Base-by-base conservation (phyloP, 2,329 filamentous ascomycete genomes). In the Rugonectria rugulosa region DNA sequence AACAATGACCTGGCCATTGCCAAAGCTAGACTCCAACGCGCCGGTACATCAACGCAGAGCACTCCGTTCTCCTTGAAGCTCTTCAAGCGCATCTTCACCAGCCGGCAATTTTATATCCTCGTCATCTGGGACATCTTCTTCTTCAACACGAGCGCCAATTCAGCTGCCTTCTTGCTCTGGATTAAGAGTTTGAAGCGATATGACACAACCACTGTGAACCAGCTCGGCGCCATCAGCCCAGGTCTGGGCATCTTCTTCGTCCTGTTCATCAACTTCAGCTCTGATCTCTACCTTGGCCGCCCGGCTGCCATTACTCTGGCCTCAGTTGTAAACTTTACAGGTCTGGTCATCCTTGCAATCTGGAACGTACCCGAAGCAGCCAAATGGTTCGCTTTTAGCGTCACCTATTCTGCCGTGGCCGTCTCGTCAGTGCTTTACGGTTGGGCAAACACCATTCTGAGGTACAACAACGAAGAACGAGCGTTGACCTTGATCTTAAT, bases 231-330 rank as follows among this genome's bases (percentile, higher is more conserved):
- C 3, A 63, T 63, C 24, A 59, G 58, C 11, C 60, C 60, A 1
- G 59, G 56, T 5, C 42, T 63, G 8, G 60, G 60, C 6, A 63
- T 63, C 19, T 63, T 63, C 36, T 63, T 61, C 24, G 59, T 61
- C 5, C 37, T 63, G 0, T 63, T 63, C 23, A 61, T 63, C 34
- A 57, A 60, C 47, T 57, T 62, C 27, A 53, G 54, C 24, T 72
- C 67, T n/a, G 66, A 63, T 37, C 58, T 63, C 2, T 61, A 48
- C 50, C 56, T 63, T 24, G 60, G 60, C 3, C 52, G 56, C 5
- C 56, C 60, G 2, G 53, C 47, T 0, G 60, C 60, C 2, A 63
- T 63, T 21, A 63, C 60, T 6, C 15, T 63, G 37, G 60, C 60
- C 1, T 61, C 60, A 2, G 41, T 42, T 0, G 23, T 61, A n/a